phyloP scores from a whole-genome alignment of 345 rosid species.

The Eucalyptus melliodora region DNA sequence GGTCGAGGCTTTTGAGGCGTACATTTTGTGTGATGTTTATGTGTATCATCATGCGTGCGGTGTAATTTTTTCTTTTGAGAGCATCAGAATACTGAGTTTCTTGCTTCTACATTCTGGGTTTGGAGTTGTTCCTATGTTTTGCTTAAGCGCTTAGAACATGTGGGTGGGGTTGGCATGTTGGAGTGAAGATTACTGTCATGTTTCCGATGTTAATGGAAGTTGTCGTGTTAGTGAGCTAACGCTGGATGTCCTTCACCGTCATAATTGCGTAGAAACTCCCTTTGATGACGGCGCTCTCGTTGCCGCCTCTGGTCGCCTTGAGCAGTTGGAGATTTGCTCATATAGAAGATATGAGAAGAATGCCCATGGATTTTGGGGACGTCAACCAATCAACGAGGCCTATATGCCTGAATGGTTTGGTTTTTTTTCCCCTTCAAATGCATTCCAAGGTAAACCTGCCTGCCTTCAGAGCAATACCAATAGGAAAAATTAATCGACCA shows the following conservation, averaged over 20 bases:
- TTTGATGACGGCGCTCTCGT: background rate
- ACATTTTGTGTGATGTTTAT: background rate
- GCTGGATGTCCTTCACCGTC: background rate
- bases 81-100: background rate
- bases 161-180: background rate
- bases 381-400: background rate
- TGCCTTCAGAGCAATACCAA: background rate
- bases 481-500: background rate
- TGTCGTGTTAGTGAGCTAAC: background rate
- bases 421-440: background rate
- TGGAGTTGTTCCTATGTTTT: background rate
- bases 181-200: background rate
- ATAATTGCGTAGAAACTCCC: background rate
- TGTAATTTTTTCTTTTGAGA: background rate
- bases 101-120: background rate
- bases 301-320: background rate
- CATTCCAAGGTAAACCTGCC: background rate
- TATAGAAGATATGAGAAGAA: background rate
- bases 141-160: background rate
- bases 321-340: background rate
- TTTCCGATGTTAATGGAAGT: background rate
- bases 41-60: background rate
- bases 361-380: background rate
- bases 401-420: background rate
- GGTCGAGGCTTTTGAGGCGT: background rate